phyloP scores from a whole-genome alignment of 176 grass and related monocot species.

The Pontederia crassipes region DNA sequence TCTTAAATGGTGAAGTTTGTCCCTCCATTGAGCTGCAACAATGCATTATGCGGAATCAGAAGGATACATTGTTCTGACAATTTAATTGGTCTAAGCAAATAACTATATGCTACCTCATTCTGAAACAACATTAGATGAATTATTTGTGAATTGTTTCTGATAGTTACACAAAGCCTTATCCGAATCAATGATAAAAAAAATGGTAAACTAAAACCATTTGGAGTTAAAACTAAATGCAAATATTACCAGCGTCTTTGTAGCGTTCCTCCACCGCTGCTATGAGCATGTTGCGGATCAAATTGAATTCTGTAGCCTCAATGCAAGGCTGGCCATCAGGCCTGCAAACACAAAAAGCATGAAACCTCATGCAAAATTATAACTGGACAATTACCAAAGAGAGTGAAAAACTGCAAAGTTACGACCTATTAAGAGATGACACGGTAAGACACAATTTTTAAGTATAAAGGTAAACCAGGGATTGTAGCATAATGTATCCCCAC shows the following conservation, averaged over 20 bases:
- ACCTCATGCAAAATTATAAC: neutral
- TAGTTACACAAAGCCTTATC: neutral
- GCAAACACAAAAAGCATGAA: neutral
- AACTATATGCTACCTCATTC: too few relatives aligned
- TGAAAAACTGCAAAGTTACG: too few relatives aligned
- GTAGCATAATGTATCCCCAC: too few relatives aligned
- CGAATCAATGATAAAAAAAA: neutral
- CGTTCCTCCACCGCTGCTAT: constrained; percentile 72
- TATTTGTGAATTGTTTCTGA: neutral
- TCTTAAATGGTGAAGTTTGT: constrained; percentile 56
- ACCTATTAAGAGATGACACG: too few relatives aligned
- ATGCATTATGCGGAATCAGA: neutral
- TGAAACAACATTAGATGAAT: neutral
- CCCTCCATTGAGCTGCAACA: constrained; percentile 61
- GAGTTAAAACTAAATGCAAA: neutral
- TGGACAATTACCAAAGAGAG: too few relatives aligned
- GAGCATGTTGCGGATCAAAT: constrained; percentile 65
- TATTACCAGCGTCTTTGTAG: constrained; percentile 83
- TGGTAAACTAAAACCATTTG: too few relatives aligned
- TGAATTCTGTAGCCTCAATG: constrained; percentile 61
- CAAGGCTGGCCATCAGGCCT: constrained; percentile 83
- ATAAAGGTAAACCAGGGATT: too few relatives aligned
- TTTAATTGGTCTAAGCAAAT: too few relatives aligned
- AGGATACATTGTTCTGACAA: too few relatives aligned
- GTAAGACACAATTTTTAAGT: too few relatives aligned